Evolutionary conservation across 2,329 filamentous ascomycete species (phyloP).

Genomic region (Mycosphaerelloides madeirae): DNA sequence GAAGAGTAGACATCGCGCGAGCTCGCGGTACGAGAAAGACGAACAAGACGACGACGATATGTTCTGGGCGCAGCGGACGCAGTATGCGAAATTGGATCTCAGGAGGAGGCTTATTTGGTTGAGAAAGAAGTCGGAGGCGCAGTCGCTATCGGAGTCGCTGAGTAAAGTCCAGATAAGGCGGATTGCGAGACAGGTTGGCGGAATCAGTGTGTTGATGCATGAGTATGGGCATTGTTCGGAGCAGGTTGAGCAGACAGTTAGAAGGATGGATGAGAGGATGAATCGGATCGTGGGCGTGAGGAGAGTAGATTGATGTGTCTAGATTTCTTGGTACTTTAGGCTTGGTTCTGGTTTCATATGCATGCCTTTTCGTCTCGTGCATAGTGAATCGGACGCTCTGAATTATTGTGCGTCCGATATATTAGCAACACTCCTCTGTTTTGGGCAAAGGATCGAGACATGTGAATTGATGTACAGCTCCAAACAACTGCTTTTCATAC

Average conservation of each 20-base stretch:
- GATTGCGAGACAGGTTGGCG: conserved; percentile 34
- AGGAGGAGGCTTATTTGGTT: conserved; percentile 37
- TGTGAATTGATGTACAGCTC: background rate
- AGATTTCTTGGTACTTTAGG: too few species aligned
- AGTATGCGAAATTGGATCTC: conserved; percentile 34
- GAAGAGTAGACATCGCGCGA: conserved; percentile 4
- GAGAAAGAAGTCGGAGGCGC: conserved; percentile 32
- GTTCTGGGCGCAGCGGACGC: conserved; percentile 27
- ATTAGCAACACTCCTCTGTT: too few species aligned
- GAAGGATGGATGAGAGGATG: conserved; percentile 29
- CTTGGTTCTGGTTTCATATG: too few species aligned
- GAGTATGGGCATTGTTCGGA: conserved; percentile 23
- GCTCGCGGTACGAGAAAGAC: conserved; percentile 12
- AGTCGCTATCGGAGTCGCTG: conserved; percentile 34
- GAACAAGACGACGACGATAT: conserved; percentile 30
- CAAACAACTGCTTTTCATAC: background rate
- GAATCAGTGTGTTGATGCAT: conserved; percentile 29
- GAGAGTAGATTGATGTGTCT: conserved; percentile 28
- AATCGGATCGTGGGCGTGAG: conserved; percentile 31
- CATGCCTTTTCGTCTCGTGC: too few species aligned
- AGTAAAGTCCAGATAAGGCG: conserved; percentile 37
- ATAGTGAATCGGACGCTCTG: too few species aligned
- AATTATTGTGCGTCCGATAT: too few species aligned
- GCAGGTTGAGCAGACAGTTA: conserved; percentile 22
- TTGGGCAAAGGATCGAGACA: too few species aligned